Conservation (phyloP, 164 flowering plant genomes). For the Warburgia ugandensis region DNA sequence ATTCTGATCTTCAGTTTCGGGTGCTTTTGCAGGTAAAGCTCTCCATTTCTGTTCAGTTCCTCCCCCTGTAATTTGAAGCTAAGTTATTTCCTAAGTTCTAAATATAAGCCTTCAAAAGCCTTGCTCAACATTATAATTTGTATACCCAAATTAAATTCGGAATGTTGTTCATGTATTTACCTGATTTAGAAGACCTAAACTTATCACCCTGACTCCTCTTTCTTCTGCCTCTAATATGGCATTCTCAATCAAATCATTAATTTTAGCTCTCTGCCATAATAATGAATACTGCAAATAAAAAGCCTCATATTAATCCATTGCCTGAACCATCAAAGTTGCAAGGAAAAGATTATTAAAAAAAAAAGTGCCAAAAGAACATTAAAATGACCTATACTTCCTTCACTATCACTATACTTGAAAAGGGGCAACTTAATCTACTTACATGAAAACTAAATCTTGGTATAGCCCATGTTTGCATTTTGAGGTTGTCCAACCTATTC, state of each 20-base stretch:
- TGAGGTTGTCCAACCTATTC: slow-evolving; percentile 38
- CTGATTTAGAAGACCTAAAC: slow-evolving; percentile 72
- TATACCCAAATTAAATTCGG: no score
- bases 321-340: no score
- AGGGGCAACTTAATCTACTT: no score
- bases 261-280: slow-evolving; percentile 33
- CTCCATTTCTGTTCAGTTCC: slow-evolving; percentile 53
- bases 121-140: no score
- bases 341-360: no score
- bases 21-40: slow-evolving; percentile 37
- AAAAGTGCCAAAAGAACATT: no score
- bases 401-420: no score
- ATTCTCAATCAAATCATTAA: slow-evolving; percentile 52
- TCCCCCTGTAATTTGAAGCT: slow-evolving; percentile 57
- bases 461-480: slow-evolving; percentile 57
- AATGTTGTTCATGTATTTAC: no score
- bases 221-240: slow-evolving; percentile 60
- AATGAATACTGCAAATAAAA: not conserved
- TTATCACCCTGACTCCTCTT: slow-evolving; percentile 50
- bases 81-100: no score
- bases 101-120: no score
- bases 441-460: slow-evolving; percentile 61
- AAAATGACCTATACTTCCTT: no score
- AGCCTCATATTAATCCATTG: not conserved
- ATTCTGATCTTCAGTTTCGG: slow-evolving; percentile 46